Conservation (phyloP, 805 yeast species). For the Yamadazyma phyllophila region DNA sequence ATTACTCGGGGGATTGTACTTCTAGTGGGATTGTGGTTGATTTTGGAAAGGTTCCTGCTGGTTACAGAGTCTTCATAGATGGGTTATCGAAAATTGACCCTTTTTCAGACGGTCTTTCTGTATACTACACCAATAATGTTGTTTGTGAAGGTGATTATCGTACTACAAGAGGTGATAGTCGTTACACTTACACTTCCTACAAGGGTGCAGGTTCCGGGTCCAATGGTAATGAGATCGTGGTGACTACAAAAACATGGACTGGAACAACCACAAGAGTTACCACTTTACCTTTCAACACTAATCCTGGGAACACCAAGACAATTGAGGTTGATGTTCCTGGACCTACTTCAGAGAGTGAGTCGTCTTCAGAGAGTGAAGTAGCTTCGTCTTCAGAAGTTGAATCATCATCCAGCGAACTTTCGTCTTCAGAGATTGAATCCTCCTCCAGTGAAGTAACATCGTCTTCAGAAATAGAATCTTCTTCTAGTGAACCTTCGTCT, state of each 20-base stretch:
- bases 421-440: neutral
- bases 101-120: neutral
- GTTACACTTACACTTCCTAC: neutral
- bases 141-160: conserved; percentile 9
- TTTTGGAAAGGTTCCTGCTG: conserved; percentile 26
- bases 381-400: neutral
- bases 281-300: conserved; percentile 15
- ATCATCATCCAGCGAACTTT: neutral
- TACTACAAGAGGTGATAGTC: neutral
- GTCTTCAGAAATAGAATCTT: neutral
- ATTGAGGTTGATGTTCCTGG: conserved; percentile 22
- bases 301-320: conserved; percentile 20
- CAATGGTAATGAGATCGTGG: conserved; percentile 14
- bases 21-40: conserved; percentile 8
- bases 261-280: conserved; percentile 19
- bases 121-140: conserved; percentile 10
- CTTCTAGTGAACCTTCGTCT: neutral
- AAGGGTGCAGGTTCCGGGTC: conserved; percentile 10
- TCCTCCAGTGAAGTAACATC: neutral
- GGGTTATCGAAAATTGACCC: conserved; percentile 2
- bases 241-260: conserved; percentile 20
- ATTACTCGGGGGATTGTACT: conserved; percentile 16
- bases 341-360: neutral
- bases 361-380: neutral
- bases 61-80: conserved; percentile 24